These are phyloP conservation scores for Medicago lupulina DNA, from an alignment of 306 rosid species.

Conservation along the genomic window DNA sequence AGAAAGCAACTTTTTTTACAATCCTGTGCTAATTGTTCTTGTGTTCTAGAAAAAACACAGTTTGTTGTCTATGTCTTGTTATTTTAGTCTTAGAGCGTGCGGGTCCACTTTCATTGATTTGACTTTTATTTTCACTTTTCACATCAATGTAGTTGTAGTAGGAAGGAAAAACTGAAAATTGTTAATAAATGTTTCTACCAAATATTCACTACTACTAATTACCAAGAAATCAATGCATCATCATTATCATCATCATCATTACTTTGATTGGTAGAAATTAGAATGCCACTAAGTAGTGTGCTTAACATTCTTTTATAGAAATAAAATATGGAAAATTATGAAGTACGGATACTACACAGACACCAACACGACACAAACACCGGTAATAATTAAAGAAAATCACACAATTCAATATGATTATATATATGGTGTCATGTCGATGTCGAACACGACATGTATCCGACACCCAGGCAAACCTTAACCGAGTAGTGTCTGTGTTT, in stretches of 20 bases:
- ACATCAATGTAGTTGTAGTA: not conserved
- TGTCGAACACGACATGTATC: no score
- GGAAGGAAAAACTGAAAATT: not conserved
- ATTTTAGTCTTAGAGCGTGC: constrained; percentile 20
- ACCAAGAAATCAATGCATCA: constrained; percentile 16
- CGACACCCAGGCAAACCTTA: no score
- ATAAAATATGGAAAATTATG: no score
- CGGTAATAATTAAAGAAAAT: no score
- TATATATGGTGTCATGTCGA: no score
- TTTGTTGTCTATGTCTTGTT: constrained; percentile 34
- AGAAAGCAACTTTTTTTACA: constrained; percentile 1
- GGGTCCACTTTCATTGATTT: constrained; percentile 44
- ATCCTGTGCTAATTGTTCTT: not conserved
- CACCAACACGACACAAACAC: no score
- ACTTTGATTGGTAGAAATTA: not conserved
- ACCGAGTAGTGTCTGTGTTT: no score
- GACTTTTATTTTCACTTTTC: constrained; percentile 13
- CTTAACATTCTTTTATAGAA: no score
- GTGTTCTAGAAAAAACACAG: constrained; percentile 6
- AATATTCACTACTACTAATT: constrained; percentile 26
- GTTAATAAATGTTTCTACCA: constrained; percentile 33
- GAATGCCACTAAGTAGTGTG: not conserved
- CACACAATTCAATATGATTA: no score
- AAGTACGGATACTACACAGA: no score
- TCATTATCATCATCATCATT: constrained; percentile 5